Evolutionary conservation across 306 rosid genomes (phyloP), one percentile per base, ranked within the genome.

Genomic region (Cucurbita maxima): DNA sequence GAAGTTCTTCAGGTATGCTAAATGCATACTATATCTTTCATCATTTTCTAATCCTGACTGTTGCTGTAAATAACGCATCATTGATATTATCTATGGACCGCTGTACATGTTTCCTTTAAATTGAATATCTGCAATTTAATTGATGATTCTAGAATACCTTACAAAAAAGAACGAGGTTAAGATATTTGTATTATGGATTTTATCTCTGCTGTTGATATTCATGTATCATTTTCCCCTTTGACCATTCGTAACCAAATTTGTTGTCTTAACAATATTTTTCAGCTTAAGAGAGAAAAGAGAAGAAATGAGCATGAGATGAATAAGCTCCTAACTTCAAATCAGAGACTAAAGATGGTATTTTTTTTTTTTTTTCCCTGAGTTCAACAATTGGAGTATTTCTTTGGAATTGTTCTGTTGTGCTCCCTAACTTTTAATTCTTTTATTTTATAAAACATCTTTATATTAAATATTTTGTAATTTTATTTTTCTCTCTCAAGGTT

Each of bases 201-300:
- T 48, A 51, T 72, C 63, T 37, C 63, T 72, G 76, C 51, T 12
- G 54, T 72, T 10, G 40, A 72, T 40, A 12, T 72, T 5, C 60
- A 50, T 51, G 3, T 51, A 16, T 55, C 51, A 52, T 10, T 53
- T 54, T 37, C 36, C 63, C 63, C 8, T 2, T 51, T n/a, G 34
- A 72, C 14, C n/a, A 37, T 37, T 18, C 38, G 76, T 38, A 18
- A n/a, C 16, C 36, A 15, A 47, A 44, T 20, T 81, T 70, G 71
- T 66, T 36, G 1, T 69, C 64, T 41, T 76, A 52, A 57, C 40
- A 61, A 4, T 67, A 47, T 72, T 37, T 30, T 76, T 73, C 86
- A 95, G 99, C 95, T 91, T 75, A 89, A 86, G 86, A 88, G 90
- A 81, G 96, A 88, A 56, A 68, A 78, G 38, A 86, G 96, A 82